Conservation (phyloP, 768 basidiomycete genomes). For the Xerocomellus dryophilus region DNA sequence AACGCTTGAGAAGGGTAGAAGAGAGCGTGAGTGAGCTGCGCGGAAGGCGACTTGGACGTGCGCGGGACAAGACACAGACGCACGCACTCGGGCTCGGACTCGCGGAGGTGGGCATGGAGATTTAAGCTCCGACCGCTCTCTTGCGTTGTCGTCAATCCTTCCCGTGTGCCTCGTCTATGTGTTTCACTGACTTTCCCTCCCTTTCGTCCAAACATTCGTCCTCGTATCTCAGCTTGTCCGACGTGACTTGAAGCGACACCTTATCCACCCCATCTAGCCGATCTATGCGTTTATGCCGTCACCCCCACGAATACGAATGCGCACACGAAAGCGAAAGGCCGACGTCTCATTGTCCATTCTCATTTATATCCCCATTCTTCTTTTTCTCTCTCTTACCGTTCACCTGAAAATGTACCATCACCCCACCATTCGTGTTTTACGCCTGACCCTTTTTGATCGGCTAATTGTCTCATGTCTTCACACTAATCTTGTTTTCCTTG, state of each 20-base stretch:
- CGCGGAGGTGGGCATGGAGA: constrained; percentile 14
- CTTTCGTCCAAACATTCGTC: neutral
- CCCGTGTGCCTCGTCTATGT: neutral
- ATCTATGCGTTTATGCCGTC: neutral
- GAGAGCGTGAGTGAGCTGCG: constrained; percentile 5
- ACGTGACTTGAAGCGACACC: constrained; percentile 6
- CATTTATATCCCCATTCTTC: neutral
- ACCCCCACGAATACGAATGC: neutral
- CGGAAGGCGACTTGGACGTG: constrained; percentile 20
- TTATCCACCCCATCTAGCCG: neutral
- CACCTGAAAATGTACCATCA: constrained; percentile 8
- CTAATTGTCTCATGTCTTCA: neutral
- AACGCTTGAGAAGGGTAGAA: neutral
- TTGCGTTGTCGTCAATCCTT: neutral
- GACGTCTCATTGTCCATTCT: neutral
- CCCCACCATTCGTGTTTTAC: neutral
- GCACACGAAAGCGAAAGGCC: neutral
- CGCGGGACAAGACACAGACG: constrained; percentile 14
- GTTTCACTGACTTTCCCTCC: neutral
- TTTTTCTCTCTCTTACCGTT: neutral
- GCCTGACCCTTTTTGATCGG: neutral
- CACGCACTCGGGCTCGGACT: constrained; percentile 1
- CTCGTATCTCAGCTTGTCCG: neutral
- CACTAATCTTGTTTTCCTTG: neutral
- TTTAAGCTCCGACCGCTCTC: constrained; percentile 4